Percentiles rank a stretch among this genome's conserved stretches.
Conservation (phyloP, 495 filamentous ascomycete genomes). For the Talaromyces wortmannii region DNA sequence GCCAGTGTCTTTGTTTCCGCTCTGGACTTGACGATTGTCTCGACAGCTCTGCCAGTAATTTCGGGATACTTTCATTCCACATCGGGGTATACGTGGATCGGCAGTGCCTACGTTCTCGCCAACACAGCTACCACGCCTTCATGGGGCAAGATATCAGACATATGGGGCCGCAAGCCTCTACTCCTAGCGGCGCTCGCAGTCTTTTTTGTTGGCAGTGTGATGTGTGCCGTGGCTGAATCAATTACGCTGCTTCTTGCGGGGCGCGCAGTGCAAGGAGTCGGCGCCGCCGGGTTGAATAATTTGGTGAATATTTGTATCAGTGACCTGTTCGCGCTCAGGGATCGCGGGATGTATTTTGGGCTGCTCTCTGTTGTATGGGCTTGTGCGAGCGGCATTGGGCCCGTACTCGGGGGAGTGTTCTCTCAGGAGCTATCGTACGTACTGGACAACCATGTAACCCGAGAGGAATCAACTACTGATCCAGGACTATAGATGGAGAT, state of each 20-base stretch:
- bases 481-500: slow-evolving; percentile 24
- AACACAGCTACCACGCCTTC: slow-evolving; percentile 49
- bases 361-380: slow-evolving; percentile 68
- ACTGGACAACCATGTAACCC: too few species aligned
- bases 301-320: slow-evolving; percentile 77
- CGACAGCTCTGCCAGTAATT: slow-evolving; percentile 42
- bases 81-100: slow-evolving; percentile 59
- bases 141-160: slow-evolving; percentile 67
- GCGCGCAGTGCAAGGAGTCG: slow-evolving; percentile 71
- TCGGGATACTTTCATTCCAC: slow-evolving; percentile 43
- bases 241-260: slow-evolving; percentile 71
- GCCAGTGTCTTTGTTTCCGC: slow-evolving; percentile 34
- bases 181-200: slow-evolving; percentile 62
- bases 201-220: slow-evolving; percentile 70
- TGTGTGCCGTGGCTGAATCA: slow-evolving; percentile 58
- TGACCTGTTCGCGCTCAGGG: slow-evolving; percentile 70
- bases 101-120: slow-evolving; percentile 51
- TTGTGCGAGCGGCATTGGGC: slow-evolving; percentile 63
- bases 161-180: slow-evolving; percentile 68
- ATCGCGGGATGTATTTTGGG: slow-evolving; percentile 55
- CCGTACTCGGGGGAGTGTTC: slow-evolving; percentile 73
- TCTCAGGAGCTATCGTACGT: slow-evolving; percentile 36
- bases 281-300: slow-evolving; percentile 73
- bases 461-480: background rate
- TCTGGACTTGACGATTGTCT: slow-evolving; percentile 36